Conservation (phyloP, 305 asterid species). For the Fraxinus velutina region DNA sequence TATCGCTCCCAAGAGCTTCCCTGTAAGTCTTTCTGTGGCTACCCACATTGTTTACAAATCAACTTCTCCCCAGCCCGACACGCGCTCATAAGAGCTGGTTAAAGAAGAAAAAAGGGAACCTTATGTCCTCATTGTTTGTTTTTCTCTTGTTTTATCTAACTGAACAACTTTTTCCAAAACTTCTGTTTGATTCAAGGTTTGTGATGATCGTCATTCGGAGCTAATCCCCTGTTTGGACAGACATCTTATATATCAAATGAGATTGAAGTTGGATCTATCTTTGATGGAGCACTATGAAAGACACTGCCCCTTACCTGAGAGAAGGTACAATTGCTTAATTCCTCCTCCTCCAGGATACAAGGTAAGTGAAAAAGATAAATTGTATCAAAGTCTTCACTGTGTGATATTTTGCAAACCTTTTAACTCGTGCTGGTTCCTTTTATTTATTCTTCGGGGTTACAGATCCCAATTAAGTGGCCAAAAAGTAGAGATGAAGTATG, state of each 20-base stretch:
- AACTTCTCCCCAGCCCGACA: not conserved
- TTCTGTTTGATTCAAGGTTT: slow-evolving; percentile 31
- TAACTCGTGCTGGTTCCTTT: slow-evolving; percentile 11
- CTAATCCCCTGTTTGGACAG: slow-evolving; percentile 81
- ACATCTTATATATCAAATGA: slow-evolving; percentile 79
- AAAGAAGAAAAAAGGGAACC: not conserved
- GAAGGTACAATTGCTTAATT: slow-evolving; percentile 74
- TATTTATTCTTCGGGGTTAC: not conserved
- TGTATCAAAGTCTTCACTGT: not conserved
- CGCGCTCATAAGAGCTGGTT: not conserved
- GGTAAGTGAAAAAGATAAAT: slow-evolving; percentile 25
- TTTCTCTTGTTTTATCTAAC: not conserved
- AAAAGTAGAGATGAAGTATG: not conserved
- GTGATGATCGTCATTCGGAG: slow-evolving; percentile 70
- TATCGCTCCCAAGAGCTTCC: slow-evolving; percentile 56
- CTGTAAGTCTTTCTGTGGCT: slow-evolving; percentile 46
- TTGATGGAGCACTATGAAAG: slow-evolving; percentile 94
- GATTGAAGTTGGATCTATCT: slow-evolving; percentile 75
- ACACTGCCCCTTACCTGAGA: slow-evolving; percentile 86
- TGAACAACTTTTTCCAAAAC: not conserved
- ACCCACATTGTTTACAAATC: slow-evolving; percentile 7
- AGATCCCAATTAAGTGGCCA: not conserved
- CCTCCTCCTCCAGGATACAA: slow-evolving; percentile 95
- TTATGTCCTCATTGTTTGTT: not conserved
- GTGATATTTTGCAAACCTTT: slow-evolving; percentile 7